Evolutionary conservation across 2,329 filamentous ascomycete genomes (phyloP), one percentile per base, ranked within the genome.

Genomic region (Claviceps sp.): DNA sequence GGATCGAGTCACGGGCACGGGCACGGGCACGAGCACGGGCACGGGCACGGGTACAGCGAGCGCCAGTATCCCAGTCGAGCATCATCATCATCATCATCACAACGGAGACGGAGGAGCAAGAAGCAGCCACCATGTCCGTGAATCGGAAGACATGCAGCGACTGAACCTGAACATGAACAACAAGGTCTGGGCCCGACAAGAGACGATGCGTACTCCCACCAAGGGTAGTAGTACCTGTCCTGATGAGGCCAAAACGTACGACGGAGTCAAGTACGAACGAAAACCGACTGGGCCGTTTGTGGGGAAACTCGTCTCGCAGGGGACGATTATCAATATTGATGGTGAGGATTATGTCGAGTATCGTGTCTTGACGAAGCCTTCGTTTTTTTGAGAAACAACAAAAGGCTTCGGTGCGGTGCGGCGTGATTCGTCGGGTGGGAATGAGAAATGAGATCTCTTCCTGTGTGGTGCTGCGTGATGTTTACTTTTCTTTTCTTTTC

Each of bases 301-400:
- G 55, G 80, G 79, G 23, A 81, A 82, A 61, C 72, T 83, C n/a
- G 79, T 81, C 34, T 80, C 77, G 46, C 73, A 78, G 54, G 77
- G 79, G 5, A 75, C 74, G 9, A 78, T 83, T 22, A 74, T 83
- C 58, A 81, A 69, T 47, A 83, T 84, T 53, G 79, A 83, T 53
- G 80, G 79, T 22, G 80, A 83, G 60, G 80, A 83, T 55, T 84
- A 80, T 54, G 79, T 84, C 37, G 80, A 83, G 61, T 83, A 83
- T 56, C 74, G 80, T 2, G 78, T 84, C 1, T 71, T 84, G 26
- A 82, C 77, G 1, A 83, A 81, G 64, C 78, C 79, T 0, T 75
- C 71, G 0, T 83, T 83, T 59, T 82, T 80, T 56, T 80, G 62
- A 39, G 5, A 23, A 23, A 23, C 3, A 20, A 20, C 20, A 20